phyloP scores from a whole-genome alignment of 306 rosid species.

The Oxytropis ochrocephala region DNA sequence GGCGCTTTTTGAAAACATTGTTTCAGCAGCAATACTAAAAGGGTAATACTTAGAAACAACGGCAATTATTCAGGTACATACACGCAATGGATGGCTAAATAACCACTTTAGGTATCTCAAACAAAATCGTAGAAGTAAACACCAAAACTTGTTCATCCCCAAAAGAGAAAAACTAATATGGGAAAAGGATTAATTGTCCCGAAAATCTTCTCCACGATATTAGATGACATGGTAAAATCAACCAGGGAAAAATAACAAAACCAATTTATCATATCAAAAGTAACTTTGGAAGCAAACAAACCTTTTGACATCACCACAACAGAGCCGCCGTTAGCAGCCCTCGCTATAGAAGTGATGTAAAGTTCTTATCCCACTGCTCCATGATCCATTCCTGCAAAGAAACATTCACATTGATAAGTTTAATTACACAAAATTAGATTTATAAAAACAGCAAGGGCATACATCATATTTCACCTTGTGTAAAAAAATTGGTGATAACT shows the following conservation, averaged over 20 bases:
- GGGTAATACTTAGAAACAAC: neutral
- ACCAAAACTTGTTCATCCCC: neutral
- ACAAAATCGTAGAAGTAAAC: neutral
- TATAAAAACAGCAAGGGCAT: neutral
- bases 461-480: slow-evolving; percentile 62
- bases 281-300: neutral
- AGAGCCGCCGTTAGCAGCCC: slow-evolving; percentile 46
- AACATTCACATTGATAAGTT: neutral
- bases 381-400: slow-evolving; percentile 43
- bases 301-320: slow-evolving; percentile 48
- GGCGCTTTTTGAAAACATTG: too few relatives aligned
- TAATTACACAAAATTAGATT: neutral
- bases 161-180: neutral
- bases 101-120: neutral
- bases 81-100: neutral
- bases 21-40: neutral
- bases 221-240: neutral
- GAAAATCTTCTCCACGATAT: neutral
- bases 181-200: neutral
- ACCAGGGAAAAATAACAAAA: neutral
- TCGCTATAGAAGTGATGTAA: slow-evolving; percentile 54
- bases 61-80: neutral
- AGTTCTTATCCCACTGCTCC: slow-evolving; percentile 46
- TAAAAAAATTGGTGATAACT: slow-evolving; percentile 72
- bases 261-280: neutral